These are phyloP conservation scores for Eutypella sp. DNA, from an alignment of 2,329 filamentous ascomycete species.

Conservation along the genomic window DNA sequence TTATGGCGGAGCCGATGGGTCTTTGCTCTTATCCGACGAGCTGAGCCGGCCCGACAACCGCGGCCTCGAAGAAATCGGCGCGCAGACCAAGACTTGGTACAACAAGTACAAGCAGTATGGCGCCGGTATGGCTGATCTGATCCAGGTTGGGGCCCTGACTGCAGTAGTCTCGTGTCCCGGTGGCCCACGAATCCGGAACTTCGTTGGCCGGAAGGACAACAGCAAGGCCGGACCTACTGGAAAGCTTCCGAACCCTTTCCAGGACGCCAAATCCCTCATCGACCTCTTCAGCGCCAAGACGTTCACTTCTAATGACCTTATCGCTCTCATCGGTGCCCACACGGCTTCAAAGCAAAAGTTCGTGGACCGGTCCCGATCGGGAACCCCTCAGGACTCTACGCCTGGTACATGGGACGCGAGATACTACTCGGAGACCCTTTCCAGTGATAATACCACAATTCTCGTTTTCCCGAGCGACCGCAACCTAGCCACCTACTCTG, in stretches of 20 bases:
- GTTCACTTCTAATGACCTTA: constrained; percentile 43
- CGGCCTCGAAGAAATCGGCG: constrained; percentile 39
- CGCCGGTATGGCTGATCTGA: constrained; percentile 49
- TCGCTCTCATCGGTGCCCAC: constrained; percentile 52
- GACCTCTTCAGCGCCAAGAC: constrained; percentile 45
- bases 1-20: constrained; percentile 42
- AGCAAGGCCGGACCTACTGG: constrained; percentile 33
- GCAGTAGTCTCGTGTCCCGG: constrained; percentile 47
- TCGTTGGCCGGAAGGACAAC: constrained; percentile 44
- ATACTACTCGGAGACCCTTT: constrained; percentile 42
- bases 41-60: constrained; percentile 35
- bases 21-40: constrained; percentile 36
- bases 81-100: constrained; percentile 32
- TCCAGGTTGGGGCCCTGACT: constrained; percentile 44
- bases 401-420: constrained; percentile 44
- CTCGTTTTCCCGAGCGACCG: constrained; percentile 29
- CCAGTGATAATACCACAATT: constrained; percentile 21
- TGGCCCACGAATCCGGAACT: constrained; percentile 45
- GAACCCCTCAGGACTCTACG: constrained; percentile 41
- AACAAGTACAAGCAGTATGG: constrained; percentile 30
- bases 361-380: constrained; percentile 33
- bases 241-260: constrained; percentile 39
- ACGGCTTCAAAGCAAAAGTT: constrained; percentile 42
- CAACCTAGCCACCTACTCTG: constrained; percentile 17
- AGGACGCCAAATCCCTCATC: constrained; percentile 37